Percentiles rank a stretch among this genome's conserved stretches.
These are phyloP conservation scores for Marasmius sp. DNA, from an alignment of 1,284 basidiomycete species.

Conservation along the genomic window DNA sequence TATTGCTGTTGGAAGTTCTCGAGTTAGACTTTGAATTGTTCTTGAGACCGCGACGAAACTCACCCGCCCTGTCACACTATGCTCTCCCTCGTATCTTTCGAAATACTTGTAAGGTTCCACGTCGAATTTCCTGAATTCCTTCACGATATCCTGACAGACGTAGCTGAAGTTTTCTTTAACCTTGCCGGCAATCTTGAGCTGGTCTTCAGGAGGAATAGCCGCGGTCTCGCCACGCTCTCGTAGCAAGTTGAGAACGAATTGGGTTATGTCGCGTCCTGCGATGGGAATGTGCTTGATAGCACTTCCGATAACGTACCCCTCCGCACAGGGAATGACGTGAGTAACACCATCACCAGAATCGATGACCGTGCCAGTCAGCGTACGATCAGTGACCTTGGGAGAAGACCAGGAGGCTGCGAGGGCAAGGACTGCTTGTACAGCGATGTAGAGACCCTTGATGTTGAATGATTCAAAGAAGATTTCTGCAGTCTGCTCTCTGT, in stretches of 20 bases:
- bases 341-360: constrained; percentile 99
- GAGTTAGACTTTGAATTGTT: background rate
- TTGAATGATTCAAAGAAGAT: constrained; percentile 99
- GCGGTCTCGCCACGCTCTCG: constrained; percentile 93
- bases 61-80: constrained; percentile 90
- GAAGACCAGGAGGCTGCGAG: constrained; percentile 98
- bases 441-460: constrained; percentile 97
- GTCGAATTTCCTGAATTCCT: constrained; percentile 98
- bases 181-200: constrained; percentile 87
- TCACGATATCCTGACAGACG: constrained; percentile 98
- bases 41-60: constrained; percentile 26
- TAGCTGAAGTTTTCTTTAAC: constrained; percentile 99
- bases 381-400: constrained; percentile 89
- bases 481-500: constrained; percentile 98
- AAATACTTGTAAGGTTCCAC: constrained; percentile 96
- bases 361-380: constrained; percentile 96
- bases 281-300: constrained; percentile 99
- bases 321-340: constrained; percentile 94
- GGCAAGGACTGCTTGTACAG: constrained; percentile 98
- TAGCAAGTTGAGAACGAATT: constrained; percentile 96
- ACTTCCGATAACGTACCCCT: constrained; percentile 98
- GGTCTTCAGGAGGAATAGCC: constrained; percentile 94
- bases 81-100: constrained; percentile 90
- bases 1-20: constrained; percentile 68
- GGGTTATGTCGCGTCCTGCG: constrained; percentile 95